Base-by-base conservation (phyloP, 805 yeast species). In the Sungouiozyma ichnusensis region DNA sequence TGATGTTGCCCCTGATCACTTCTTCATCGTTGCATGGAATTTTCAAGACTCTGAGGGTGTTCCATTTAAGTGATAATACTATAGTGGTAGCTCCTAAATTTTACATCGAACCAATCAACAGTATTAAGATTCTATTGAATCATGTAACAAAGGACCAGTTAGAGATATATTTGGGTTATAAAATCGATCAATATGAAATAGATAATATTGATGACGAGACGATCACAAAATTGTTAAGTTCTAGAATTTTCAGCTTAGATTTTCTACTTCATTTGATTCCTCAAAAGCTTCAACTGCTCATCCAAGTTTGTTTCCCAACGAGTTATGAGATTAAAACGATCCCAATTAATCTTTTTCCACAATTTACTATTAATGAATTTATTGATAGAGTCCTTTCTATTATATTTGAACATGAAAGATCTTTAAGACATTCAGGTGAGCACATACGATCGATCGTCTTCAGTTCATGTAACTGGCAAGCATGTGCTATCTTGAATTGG, bases 401-500 rank as follows among this genome's bases (percentile, higher is more conserved):
- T 29, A 78, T 88, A 1, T 90, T 92, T 60, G 73, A 77, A 33
- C 94, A 87, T 58, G 88, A 81, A 20, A 74, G 81, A 31, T 56
- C 58, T 2, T 53, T 62, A 8, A 64, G 78, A 42, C 55, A 69
- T 52, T 51, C 59, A 32, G 58, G 62, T 16, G 55, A 60, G 18
- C 60, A 33, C 9, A 41, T 74, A 16, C 68, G 95, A 45, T 78
- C 94, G 1, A 66, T 92, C 35, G 79, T 90, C 8, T 85, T 92
- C 62, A 77, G 94, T 11, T 85, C 96, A 1, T 76, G 83, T 43
- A 86, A 87, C 61, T 83, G 95, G 29, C 76, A 79, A 37, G 85
- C 87, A n/a, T 92, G 97, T 63, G 85, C 95, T 9, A 83, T 86
- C 37, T 65, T 92, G 52, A 92, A 92, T 63, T 92, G 98, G 98